phyloP scores from a whole-genome alignment of 345 rosid species.

The Rubroshorea leprosula region DNA sequence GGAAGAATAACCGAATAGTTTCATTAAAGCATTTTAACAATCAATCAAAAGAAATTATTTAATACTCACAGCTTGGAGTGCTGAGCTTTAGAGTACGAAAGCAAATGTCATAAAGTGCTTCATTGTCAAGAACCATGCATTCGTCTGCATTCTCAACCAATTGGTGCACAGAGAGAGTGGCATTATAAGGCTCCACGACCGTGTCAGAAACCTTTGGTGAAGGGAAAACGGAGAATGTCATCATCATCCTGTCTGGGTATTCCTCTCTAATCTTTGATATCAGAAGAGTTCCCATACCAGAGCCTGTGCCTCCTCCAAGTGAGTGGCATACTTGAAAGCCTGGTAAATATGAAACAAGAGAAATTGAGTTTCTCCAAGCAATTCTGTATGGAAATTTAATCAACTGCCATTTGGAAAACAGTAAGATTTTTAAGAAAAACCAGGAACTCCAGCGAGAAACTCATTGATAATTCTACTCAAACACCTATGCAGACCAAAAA shows the following conservation, averaged over 20 bases:
- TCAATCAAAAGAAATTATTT: neutral
- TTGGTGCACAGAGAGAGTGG: constrained; percentile 96
- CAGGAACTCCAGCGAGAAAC: neutral
- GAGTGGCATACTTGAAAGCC: constrained; percentile 98
- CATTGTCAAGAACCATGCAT: constrained; percentile 96
- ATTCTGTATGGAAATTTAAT: neutral
- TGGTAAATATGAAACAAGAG: constrained; percentile 22
- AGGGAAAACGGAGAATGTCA: constrained; percentile 95
- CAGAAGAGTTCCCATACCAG: constrained; percentile 94
- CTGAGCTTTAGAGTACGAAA: constrained; percentile 96
- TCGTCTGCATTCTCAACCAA: constrained; percentile 95
- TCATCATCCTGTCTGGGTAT: constrained; percentile 97
- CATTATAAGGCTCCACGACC: constrained; percentile 97
- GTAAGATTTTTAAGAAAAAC: neutral
- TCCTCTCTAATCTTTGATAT: constrained; percentile 96
- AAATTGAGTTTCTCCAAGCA: constrained; percentile 15
- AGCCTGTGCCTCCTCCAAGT: constrained; percentile 96
- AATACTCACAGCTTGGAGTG: constrained; percentile 87
- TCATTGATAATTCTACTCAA: neutral
- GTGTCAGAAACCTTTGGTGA: constrained; percentile 98
- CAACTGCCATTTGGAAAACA: neutral
- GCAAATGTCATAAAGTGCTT: constrained; percentile 97
- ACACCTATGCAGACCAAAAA: neutral
- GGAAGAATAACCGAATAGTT: constrained; percentile 5
- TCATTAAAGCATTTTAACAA: constrained; percentile 6